Conservation (phyloP, 805 yeast genomes). For the Ogataea pini region DNA sequence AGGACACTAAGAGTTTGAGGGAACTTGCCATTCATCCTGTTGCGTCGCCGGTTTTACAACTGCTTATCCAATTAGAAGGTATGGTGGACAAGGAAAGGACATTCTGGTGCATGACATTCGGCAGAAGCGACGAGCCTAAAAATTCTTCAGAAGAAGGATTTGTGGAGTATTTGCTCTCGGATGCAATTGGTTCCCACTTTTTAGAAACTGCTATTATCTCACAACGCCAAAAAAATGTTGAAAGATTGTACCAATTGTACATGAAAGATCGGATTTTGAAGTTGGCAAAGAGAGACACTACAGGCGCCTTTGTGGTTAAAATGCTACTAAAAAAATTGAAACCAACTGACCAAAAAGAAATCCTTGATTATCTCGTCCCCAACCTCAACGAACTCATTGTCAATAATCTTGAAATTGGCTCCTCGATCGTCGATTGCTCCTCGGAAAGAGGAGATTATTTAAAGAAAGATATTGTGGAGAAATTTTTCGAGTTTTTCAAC, state of each 20-base stretch:
- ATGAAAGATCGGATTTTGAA: constrained; percentile 74
- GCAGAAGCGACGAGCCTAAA: constrained; percentile 46
- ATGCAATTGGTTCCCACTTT: constrained; percentile 93
- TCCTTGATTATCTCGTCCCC: constrained; percentile 66
- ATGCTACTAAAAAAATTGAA: constrained; percentile 66
- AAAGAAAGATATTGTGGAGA: constrained; percentile 57
- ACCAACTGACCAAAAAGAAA: constrained; percentile 59
- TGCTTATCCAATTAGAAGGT: constrained; percentile 78
- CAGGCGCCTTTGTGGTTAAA: constrained; percentile 80
- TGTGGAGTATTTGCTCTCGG: constrained; percentile 80
- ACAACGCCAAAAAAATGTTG: constrained; percentile 67
- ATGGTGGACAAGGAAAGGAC: constrained; percentile 71
- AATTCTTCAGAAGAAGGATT: constrained; percentile 72
- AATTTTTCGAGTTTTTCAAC: constrained; percentile 45
- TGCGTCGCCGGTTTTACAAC: constrained; percentile 86
- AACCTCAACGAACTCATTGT: constrained; percentile 60
- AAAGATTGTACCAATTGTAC: constrained; percentile 67
- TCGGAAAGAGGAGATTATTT: constrained; percentile 55
- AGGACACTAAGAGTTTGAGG: constrained; percentile 53
- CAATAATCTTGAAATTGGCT: constrained; percentile 70
- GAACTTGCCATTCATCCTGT: constrained; percentile 75
- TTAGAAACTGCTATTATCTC: constrained; percentile 68
- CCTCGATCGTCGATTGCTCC: constrained; percentile 66
- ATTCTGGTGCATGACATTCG: constrained; percentile 66
- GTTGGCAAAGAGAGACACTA: constrained; percentile 77